A percentile compares a stretch with the other conserved stretches of the same genome.
These are phyloP conservation scores for Glycine latifolia DNA, from an alignment of 306 rosid species.

Conservation along the genomic window DNA sequence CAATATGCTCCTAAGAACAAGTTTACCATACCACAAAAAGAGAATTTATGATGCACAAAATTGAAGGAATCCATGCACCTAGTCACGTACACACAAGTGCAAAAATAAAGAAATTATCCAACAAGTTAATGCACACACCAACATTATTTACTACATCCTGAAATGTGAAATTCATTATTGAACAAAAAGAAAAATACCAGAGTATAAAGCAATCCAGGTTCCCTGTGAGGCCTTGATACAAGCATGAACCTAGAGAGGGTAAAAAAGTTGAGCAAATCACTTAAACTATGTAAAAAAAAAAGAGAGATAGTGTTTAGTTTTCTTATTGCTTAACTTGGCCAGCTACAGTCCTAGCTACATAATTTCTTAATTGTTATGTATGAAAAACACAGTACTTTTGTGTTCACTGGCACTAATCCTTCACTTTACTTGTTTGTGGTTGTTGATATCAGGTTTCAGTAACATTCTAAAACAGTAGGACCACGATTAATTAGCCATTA, in stretches of 20 bases:
- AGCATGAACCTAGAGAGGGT: constrained; percentile 84
- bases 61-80: not conserved
- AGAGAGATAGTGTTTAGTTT: not conserved
- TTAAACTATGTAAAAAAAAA: constrained; percentile 2
- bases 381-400: not conserved
- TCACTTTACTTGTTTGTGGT: not conserved
- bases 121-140: not conserved
- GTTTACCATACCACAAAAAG: constrained; percentile 11
- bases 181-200: constrained; percentile 63
- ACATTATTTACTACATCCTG: not conserved
- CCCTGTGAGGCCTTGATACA: constrained; percentile 81
- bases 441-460: constrained; percentile 24
- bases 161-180: constrained; percentile 25
- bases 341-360: not conserved
- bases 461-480: constrained; percentile 1
- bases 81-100: too few species aligned
- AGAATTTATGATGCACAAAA: constrained; percentile 4
- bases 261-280: not conserved
- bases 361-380: not conserved
- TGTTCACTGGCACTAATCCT: constrained; percentile 21
- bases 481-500: constrained; percentile 2
- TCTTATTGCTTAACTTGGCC: constrained; percentile 26
- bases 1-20: not conserved
- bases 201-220: constrained; percentile 92
- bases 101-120: constrained; percentile 7